Percentiles rank a stretch among this genome's conserved stretches.
These are phyloP conservation scores for Cephalotrichum gorgonifer DNA, from an alignment of 2,329 filamentous ascomycete genomes.

Conservation along the genomic window DNA sequence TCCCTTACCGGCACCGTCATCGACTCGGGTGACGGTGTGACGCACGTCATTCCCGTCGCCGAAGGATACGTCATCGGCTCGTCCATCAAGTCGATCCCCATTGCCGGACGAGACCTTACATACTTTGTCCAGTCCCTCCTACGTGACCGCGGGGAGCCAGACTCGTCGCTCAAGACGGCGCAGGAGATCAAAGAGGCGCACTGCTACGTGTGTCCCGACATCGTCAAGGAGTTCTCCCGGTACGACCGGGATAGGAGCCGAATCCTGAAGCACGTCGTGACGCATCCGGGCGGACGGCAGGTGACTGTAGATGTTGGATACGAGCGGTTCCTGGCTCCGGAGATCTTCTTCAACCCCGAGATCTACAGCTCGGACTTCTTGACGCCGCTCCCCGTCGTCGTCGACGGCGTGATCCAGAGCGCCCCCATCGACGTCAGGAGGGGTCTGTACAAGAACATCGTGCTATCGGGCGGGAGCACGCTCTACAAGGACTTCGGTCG, in stretches of 20 bases:
- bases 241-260: constrained; percentile 89
- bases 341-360: constrained; percentile 99
- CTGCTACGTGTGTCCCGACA: constrained; percentile 97
- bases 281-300: constrained; percentile 74
- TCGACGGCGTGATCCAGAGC: constrained; percentile 93
- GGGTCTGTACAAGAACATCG: constrained; percentile 99
- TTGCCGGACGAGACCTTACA: constrained; percentile 94
- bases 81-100: constrained; percentile 97
- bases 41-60: constrained; percentile 95
- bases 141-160: constrained; percentile 89
- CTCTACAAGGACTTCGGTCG: constrained; percentile 98
- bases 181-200: constrained; percentile 98
- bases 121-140: constrained; percentile 97
- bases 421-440: constrained; percentile 95
- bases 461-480: constrained; percentile 91
- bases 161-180: constrained; percentile 93
- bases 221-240: constrained; percentile 93
- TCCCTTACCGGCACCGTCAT: constrained; percentile 96
- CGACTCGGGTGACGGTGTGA: constrained; percentile 97
- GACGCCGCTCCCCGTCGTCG: constrained; percentile 85
- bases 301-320: constrained; percentile 89
- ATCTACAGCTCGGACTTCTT: constrained; percentile 99
- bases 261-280: constrained; percentile 83
- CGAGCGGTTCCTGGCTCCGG: constrained; percentile 93
- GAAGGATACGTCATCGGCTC: constrained; percentile 99